Conservation (phyloP, 2,329 filamentous ascomycete species). For the Purpureocillium takamizusanense region DNA sequence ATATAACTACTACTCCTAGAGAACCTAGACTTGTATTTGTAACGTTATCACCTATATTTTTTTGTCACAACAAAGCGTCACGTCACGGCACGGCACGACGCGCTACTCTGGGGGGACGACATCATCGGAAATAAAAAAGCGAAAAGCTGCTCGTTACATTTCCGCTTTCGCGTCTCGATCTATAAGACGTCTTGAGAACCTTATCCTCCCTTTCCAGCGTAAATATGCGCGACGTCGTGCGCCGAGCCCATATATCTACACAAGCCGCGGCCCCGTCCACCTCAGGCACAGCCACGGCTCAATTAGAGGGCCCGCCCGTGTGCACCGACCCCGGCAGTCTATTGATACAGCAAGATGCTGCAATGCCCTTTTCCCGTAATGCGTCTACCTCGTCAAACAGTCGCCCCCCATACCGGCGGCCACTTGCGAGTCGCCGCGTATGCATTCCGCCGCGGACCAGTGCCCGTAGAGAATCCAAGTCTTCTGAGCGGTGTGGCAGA, state of each 20-base stretch:
- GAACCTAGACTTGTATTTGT: too few relatives aligned
- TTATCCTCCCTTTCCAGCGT: not conserved
- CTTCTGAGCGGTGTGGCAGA: not conserved
- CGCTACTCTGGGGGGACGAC: not conserved
- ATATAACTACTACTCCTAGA: too few relatives aligned
- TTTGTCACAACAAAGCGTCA: too few relatives aligned
- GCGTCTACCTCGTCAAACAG: constrained; percentile 7
- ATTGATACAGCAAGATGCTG: constrained; percentile 5
- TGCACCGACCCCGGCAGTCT: constrained; percentile 3
- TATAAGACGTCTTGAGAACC: not conserved
- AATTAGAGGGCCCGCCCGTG: constrained; percentile 4
- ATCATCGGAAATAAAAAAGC: not conserved
- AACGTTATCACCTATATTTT: too few relatives aligned
- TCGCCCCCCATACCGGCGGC: not conserved
- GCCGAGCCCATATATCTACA: constrained; percentile 5
- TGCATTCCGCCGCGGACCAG: not conserved
- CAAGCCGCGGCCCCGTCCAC: constrained; percentile 2
- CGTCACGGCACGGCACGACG: too few relatives aligned
- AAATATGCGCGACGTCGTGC: not conserved
- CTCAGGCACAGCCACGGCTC: constrained; percentile 1
- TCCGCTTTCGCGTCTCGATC: not conserved
- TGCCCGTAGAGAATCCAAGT: not conserved
- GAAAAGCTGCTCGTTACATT: not conserved
- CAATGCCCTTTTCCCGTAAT: constrained; percentile 1
- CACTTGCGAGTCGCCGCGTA: too few relatives aligned